phyloP scores from a whole-genome alignment of 2,329 filamentous ascomycete species.

The Paecilomyces formosus region DNA sequence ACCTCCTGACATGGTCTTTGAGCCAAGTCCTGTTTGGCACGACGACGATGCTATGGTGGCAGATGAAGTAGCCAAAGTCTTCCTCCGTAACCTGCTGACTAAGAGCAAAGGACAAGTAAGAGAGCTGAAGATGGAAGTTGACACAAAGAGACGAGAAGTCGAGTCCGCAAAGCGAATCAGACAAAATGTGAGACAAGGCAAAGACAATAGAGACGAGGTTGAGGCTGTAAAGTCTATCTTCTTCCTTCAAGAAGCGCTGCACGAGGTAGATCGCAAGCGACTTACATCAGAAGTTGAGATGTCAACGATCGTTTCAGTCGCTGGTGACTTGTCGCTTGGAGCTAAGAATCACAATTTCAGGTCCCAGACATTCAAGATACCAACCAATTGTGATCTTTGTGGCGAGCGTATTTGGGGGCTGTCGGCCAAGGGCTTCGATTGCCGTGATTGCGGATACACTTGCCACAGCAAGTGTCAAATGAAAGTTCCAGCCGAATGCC shows the following conservation, averaged over 20 bases:
- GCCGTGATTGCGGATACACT: constrained; percentile 91
- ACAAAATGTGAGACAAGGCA: constrained; percentile 70
- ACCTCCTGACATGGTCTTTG: constrained; percentile 75
- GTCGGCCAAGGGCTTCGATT: constrained; percentile 93
- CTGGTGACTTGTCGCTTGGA: constrained; percentile 86
- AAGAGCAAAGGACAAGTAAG: constrained; percentile 82
- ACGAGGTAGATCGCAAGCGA: constrained; percentile 74
- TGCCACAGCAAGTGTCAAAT: constrained; percentile 99
- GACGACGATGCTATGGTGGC: constrained; percentile 82
- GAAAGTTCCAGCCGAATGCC: constrained; percentile 94
- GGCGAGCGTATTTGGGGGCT: constrained; percentile 96
- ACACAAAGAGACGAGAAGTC: constrained; percentile 79
- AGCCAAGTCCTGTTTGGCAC: constrained; percentile 94
- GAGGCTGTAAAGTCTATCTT: constrained; percentile 79
- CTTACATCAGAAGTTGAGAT: constrained; percentile 89
- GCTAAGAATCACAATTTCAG: constrained; percentile 97
- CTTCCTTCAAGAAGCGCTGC: constrained; percentile 72
- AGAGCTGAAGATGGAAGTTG: constrained; percentile 73
- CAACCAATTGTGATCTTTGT: constrained; percentile 95
- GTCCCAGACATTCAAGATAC: constrained; percentile 97
- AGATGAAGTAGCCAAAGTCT: constrained; percentile 82
- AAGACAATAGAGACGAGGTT: constrained; percentile 82
- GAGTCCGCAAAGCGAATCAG: constrained; percentile 68
- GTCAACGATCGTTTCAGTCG: constrained; percentile 79
- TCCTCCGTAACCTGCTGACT: constrained; percentile 79